Conservation (phyloP, 257 asterid genomes). For the Solanum appendiculatum region DNA sequence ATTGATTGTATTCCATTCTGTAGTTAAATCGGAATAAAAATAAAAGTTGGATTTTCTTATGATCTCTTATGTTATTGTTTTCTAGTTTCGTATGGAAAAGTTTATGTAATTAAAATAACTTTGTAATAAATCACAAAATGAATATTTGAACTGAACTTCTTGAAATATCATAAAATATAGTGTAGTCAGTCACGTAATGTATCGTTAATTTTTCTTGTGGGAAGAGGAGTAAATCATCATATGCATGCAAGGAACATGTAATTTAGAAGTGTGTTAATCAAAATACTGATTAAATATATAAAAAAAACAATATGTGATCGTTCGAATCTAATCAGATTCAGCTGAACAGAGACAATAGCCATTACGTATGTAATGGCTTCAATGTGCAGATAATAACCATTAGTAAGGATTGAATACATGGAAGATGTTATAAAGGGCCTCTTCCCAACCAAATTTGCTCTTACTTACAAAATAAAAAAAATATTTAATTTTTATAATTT, state of each 20-base stretch:
- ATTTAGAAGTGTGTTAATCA: background rate
- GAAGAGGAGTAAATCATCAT: background rate
- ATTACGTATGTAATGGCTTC: too few species aligned
- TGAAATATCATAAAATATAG: background rate
- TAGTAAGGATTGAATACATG: background rate
- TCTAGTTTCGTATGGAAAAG: background rate
- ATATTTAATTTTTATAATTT: too few species aligned
- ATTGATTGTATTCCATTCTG: accelerated
- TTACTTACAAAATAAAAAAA: too few species aligned
- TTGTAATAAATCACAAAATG: too few species aligned
- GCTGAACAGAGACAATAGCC: too few species aligned
- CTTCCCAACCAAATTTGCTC: too few species aligned
- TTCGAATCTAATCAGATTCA: background rate
- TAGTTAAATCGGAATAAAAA: too few species aligned
- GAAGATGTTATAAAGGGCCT: too few species aligned
- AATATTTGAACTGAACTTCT: background rate
- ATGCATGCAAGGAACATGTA: too few species aligned
- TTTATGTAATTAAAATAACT: background rate
- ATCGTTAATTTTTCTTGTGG: background rate
- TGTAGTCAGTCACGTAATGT: background rate
- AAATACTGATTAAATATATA: too few species aligned
- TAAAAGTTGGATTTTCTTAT: too few species aligned
- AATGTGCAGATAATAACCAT: background rate
- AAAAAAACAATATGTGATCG: background rate
- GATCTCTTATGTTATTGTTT: background rate